These are phyloP conservation scores for Cystofilobasidium capitatum DNA, from an alignment of 768 basidiomycete species.

Conservation along the genomic window DNA sequence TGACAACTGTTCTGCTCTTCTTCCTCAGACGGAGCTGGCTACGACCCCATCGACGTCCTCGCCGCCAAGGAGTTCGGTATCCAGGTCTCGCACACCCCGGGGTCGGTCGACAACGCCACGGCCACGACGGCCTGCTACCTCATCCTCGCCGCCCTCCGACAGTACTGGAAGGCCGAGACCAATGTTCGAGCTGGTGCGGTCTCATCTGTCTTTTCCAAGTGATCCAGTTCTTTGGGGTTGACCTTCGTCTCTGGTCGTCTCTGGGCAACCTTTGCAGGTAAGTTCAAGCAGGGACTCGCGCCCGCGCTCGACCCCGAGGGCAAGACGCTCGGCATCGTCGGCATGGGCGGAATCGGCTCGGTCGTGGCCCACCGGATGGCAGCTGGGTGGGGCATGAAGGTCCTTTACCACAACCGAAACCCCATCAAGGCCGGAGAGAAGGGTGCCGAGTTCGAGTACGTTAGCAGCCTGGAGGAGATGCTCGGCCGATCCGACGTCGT, in stretches of 20 bases:
- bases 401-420: slow-evolving; percentile 60
- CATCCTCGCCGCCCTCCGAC: slow-evolving; percentile 64
- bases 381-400: slow-evolving; percentile 76
- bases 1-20: too few relatives aligned
- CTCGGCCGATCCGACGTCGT: slow-evolving; percentile 66
- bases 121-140: slow-evolving; percentile 81
- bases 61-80: slow-evolving; percentile 64
- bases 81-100: slow-evolving; percentile 74
- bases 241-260: too few relatives aligned
- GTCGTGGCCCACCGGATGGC: slow-evolving; percentile 44
- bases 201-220: too few relatives aligned
- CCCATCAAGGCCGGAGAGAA: slow-evolving; percentile 31
- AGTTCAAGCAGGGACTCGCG: slow-evolving; percentile 32
- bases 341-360: slow-evolving; percentile 43
- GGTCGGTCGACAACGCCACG: slow-evolving; percentile 81
- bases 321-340: slow-evolving; percentile 40
- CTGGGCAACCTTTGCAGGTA: too few relatives aligned
- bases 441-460: slow-evolving; percentile 60
- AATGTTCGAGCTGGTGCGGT: slow-evolving; percentile 33
- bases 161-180: slow-evolving; percentile 58
- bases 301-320: slow-evolving; percentile 38
- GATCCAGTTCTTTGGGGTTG: too few relatives aligned
- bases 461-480: slow-evolving; percentile 52
- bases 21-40: slow-evolving; percentile 62
- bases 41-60: slow-evolving; percentile 72